Evolutionary conservation across 2,329 filamentous ascomycete species (phyloP), one percentile per base, ranked within the genome.

Genomic region (Aspergillus phoenicis): DNA sequence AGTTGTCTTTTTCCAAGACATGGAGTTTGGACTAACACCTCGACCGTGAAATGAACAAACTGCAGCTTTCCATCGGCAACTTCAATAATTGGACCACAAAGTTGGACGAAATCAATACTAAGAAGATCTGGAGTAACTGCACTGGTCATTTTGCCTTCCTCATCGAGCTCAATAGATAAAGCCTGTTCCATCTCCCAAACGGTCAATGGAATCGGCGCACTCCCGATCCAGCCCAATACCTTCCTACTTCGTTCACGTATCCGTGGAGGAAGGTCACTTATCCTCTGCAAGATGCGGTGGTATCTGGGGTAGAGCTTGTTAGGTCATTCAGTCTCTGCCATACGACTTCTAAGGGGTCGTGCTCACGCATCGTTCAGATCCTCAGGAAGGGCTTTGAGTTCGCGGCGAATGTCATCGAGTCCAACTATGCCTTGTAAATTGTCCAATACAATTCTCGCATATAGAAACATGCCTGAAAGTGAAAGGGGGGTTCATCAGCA

Each of bases 1-100:
- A 20, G 20, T 2, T 30, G 28, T 30, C 8, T 8, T 8, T 30
- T 30, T 30, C 8, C 28, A 30, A 10, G 28, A 30, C 28, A 10
- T 30, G 28, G 8, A 30, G 28, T 30, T 8, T 30, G 7, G 28
- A 30, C 36, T 39, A 15, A 96, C 83, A 75, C 66, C 53, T 74
- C 69, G 15, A 67, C 73, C 3, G 72, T 76, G 59, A 75, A 76
- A 55, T 76, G 73, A 4, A 75, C 71, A 55, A 76, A 72, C 3
- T 73, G 71, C 10, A 72, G 59, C 22, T 64, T 59, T 3, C 63
- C 67, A 62, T 74, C 67, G 1, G 68, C 61, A 20, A 71, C 41
- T 59, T 76, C 73, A 4, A 76, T 58, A 24, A 76, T 65, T 1
- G 73, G 71, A 4, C 73, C 73, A 55, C 72, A 75, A 7, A 73